Evolutionary conservation across 2,329 filamentous ascomycete genomes (phyloP), one percentile per base, ranked within the genome.

Genomic region (Teratosphaeria epicoccoides): DNA sequence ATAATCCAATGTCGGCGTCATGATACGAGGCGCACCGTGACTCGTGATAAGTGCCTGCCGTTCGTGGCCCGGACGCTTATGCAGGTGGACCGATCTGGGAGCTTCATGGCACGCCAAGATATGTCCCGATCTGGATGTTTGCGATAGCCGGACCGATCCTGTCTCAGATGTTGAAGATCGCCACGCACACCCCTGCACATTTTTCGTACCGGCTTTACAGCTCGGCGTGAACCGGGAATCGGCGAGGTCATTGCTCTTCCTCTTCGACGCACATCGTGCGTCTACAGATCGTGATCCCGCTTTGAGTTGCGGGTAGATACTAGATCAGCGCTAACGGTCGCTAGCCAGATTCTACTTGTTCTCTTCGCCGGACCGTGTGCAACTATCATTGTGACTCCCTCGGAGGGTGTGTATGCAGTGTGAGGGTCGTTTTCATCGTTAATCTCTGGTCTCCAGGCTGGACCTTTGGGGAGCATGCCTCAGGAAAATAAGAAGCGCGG

Each of bases 401-500:
- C 33, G 14, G 14, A 40, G 33, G 33, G 33, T 40, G 29, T 37
- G 29, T 14, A 37, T 14, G 29, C 29, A n/a, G n/a, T n/a, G n/a
- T n/a, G n/a, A n/a, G n/a, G n/a, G n/a, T n/a, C n/a, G n/a, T 17
- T 40, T 20, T 4, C 33, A 40, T 17, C 12, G 14, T 46, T 17
- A 5, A 23, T 20, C 2, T 23, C 29, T 4, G 20, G 22, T 23
- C 11, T 20, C 17, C 43, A 46, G 11, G 24, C 29, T 24, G n/a
- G 12, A 3, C 37, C 37, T 33, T n/a, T 17, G 24, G 26, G 7
- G 29, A 62, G 49, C 56, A 83, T 83, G 80, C 79, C 80, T 47
- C 78, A 76, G 64, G 78, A 81, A 64, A 70, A 76, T 60, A 79
- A 76, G 65, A 79, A 80, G 64, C 75, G 76, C 57, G 75, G 79